These are phyloP conservation scores for Morella rubra DNA, from an alignment of 306 rosid species.

Conservation along the genomic window DNA sequence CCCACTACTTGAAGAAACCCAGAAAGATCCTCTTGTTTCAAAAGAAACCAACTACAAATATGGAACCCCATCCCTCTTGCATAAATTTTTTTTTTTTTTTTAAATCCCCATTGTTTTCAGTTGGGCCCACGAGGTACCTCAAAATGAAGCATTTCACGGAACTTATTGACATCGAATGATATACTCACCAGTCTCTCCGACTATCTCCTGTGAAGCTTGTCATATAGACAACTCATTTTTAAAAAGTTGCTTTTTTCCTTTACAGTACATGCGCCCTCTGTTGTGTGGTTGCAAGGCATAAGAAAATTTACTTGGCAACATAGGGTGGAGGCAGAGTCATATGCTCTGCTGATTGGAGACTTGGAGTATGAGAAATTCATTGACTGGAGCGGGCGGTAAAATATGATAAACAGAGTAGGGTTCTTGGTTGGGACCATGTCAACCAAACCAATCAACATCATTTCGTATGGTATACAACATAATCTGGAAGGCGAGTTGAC, in stretches of 20 bases:
- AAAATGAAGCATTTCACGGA: constrained; percentile 1
- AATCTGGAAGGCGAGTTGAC: not conserved
- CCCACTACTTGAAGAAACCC: constrained; percentile 26
- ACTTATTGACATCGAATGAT: not conserved
- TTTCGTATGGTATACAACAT: not conserved
- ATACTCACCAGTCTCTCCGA: constrained; percentile 28
- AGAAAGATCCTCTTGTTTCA: constrained; percentile 29
- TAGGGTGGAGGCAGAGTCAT: not conserved
- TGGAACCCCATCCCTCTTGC: constrained; percentile 10
- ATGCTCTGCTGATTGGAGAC: too few relatives aligned
- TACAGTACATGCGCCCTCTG: not conserved
- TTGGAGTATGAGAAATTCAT: not conserved
- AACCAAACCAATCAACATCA: not conserved
- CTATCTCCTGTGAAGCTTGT: not conserved
- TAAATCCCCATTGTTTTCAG: constrained; percentile 20
- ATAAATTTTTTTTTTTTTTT: not conserved
- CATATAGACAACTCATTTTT: not conserved
- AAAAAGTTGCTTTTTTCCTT: not conserved
- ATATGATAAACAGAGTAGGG: not conserved
- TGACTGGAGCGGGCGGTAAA: not conserved
- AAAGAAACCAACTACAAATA: constrained; percentile 21
- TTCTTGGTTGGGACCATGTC: not conserved
- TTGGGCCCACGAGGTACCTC: constrained; percentile 13
- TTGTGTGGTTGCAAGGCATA: not conserved
- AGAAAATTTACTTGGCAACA: not conserved